phyloP scores from a whole-genome alignment of 768 basidiomycete species.

The Lactarius evosmus region DNA sequence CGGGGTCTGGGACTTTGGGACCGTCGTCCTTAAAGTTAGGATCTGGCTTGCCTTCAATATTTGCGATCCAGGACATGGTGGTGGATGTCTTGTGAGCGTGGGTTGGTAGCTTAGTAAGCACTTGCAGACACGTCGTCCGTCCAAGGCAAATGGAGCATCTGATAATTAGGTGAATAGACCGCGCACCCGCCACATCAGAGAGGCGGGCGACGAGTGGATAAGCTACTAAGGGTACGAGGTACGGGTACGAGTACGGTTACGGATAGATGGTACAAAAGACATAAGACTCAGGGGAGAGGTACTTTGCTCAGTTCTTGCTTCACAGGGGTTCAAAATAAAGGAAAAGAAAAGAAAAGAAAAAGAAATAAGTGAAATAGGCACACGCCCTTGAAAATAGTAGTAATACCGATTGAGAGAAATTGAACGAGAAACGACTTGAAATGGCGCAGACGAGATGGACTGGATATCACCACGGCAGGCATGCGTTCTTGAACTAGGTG shows the following conservation, averaged over 20 bases:
- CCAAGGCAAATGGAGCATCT: slow-evolving; percentile 20
- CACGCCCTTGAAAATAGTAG: slow-evolving; percentile 13
- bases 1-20: slow-evolving; percentile 58
- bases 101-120: not conserved
- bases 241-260: slow-evolving; percentile 20
- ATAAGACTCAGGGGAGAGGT: slow-evolving; percentile 7
- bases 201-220: slow-evolving; percentile 17
- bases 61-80: slow-evolving; percentile 66
- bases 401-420: slow-evolving; percentile 17
- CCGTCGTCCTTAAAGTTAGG: slow-evolving; percentile 38
- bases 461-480: slow-evolving; percentile 20
- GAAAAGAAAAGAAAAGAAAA: not conserved
- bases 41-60: slow-evolving; percentile 38
- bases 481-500: slow-evolving; percentile 5
- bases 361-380: slow-evolving; percentile 1
- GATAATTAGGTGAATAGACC: slow-evolving; percentile 26
- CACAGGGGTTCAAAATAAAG: slow-evolving; percentile 8
- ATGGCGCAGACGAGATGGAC: slow-evolving; percentile 22
- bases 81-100: not conserved
- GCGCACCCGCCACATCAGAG: slow-evolving; percentile 1
- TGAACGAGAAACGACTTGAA: not conserved
- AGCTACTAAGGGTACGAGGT: slow-evolving; percentile 23
- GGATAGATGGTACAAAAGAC: slow-evolving; percentile 24
- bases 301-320: slow-evolving; percentile 19
- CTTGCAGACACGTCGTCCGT: not conserved